Base-by-base conservation (phyloP, 2,329 filamentous ascomycete genomes). In the Pezicula neosporulosa region DNA sequence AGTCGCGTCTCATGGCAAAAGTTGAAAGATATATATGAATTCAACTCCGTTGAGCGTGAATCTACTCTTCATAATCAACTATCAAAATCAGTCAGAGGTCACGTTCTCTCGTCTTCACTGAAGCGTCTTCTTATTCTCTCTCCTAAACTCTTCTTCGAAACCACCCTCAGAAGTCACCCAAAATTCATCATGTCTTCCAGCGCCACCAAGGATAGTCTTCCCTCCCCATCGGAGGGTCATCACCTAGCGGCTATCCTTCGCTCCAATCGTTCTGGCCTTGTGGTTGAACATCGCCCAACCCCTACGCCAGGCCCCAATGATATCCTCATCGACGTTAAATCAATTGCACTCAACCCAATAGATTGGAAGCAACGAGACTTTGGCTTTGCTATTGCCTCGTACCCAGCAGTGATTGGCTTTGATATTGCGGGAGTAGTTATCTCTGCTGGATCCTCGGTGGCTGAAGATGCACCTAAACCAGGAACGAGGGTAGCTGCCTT, bases 341-440 rank as follows among this genome's bases (percentile, higher is more conserved):
- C 70, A 10, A 59, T 72, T 10, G 71, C 69, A 13, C 60, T 74
- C 33, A 75, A 75, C 47, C 71, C 70, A 1, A 62, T 72, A 50
- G 72, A 74, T 49, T 49, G 45, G 47, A 43, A 60, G 42, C 66
- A 69, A 61, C 72, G 68, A 30, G 66, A 67, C 24, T 49, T 58
- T 30, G 71, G 68, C 30, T 64, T 72, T 43, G 55, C 64, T 12
- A 30, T 55, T 39, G 8, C 30, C 2, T 24, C 39, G 3, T 52
- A 63, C 65, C 52, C 52, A 59, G 33, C 48, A 13, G 41, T 61
- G 30, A 46, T 54, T 12, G 58, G 56, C 19, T 53, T 42, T 6
- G 58, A 61, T 37, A 24, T 59, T 18, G 47, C 54, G 4, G 58
- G 59, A n/a, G 42, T 44, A 5, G 50, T 60, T 6, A 15, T 47